Percentiles rank a stretch among this genome's conserved stretches.
phyloP scores from a whole-genome alignment of 176 grass and related monocot species.

The Saccharum officinarum region DNA sequence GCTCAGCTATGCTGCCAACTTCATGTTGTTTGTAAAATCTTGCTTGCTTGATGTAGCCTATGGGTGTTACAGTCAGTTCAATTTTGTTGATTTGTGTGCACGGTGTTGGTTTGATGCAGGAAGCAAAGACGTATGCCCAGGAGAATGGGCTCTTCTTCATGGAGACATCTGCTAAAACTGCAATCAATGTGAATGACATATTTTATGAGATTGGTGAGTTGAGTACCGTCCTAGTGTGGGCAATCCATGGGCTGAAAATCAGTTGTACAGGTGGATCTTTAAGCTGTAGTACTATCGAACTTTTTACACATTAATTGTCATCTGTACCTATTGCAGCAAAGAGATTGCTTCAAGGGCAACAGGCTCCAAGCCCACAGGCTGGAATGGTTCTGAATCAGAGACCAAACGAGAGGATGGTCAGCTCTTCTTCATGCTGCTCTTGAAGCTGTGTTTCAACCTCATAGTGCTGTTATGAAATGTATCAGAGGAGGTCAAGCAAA shows the following conservation, averaged over 20 bases:
- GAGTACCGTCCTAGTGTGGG: conserved; percentile 9
- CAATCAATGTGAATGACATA: conserved; percentile 88
- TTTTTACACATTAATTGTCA: background rate
- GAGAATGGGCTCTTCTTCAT: conserved; percentile 94
- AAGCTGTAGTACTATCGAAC: conserved; percentile 4
- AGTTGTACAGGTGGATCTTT: background rate
- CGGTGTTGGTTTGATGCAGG: conserved; percentile 45
- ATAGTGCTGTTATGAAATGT: conserved; percentile 13
- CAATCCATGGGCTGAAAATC: background rate
- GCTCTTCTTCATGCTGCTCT: conserved; percentile 82
- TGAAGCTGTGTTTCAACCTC: conserved; percentile 32
- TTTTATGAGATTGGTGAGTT: conserved; percentile 91
- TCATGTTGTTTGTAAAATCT: background rate
- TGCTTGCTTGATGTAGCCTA: background rate
- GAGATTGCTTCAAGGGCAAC: conserved; percentile 71
- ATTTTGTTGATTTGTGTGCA: conserved; percentile 5
- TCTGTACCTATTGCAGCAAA: conserved; percentile 65
- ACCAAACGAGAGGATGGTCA: conserved; percentile 68
- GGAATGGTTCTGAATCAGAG: conserved; percentile 76
- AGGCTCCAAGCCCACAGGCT: conserved; percentile 58
- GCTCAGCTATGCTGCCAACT: background rate
- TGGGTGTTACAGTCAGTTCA: background rate
- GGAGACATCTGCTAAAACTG: conserved; percentile 95
- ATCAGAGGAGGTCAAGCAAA: conserved; percentile 30
- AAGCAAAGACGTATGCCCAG: conserved; percentile 78